Evolutionary conservation across 257 asterid species (phyloP), one percentile per base, ranked within the genome.

Genomic region (Plantago major): DNA sequence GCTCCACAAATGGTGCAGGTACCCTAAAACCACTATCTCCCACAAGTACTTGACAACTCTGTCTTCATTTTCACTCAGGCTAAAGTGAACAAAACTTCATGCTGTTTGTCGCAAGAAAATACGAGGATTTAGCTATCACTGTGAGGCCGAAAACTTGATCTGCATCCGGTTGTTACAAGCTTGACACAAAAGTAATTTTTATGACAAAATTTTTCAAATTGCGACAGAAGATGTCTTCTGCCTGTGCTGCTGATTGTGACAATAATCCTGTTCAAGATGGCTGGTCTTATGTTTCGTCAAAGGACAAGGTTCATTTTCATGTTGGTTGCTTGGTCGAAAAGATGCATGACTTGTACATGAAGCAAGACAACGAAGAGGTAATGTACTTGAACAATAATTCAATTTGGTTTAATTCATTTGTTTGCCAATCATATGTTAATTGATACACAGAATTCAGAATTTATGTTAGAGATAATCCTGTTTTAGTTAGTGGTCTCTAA

Each of bases 281-380:
- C 3, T 50, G 55, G 55, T 22, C 55, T 50, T 50, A 50, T 50
- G 55, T 50, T n/a, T n/a, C n/a, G n/a, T n/a, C n/a, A n/a, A n/a
- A n/a, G n/a, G n/a, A n/a, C n/a, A n/a, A n/a, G n/a, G n/a, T n/a
- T n/a, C n/a, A n/a, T n/a, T n/a, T n/a, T n/a, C n/a, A n/a, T n/a
- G n/a, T n/a, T n/a, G n/a, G n/a, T n/a, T n/a, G n/a, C n/a, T n/a
- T n/a, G n/a, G n/a, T n/a, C n/a, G n/a, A n/a, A n/a, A n/a, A n/a
- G n/a, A n/a, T n/a, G n/a, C n/a, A n/a, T n/a, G n/a, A n/a, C n/a
- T n/a, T n/a, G n/a, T n/a, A n/a, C n/a, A n/a, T n/a, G n/a, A n/a
- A n/a, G n/a, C n/a, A n/a, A n/a, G n/a, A n/a, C n/a, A n/a, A n/a
- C n/a, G n/a, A n/a, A n/a, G n/a, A n/a, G n/a, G n/a, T n/a, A n/a